Percentiles rank a stretch among this genome's conserved stretches.
These are phyloP conservation scores for Zoysia japonica DNA, from an alignment of 176 grass and related monocot species.

Conservation along the genomic window DNA sequence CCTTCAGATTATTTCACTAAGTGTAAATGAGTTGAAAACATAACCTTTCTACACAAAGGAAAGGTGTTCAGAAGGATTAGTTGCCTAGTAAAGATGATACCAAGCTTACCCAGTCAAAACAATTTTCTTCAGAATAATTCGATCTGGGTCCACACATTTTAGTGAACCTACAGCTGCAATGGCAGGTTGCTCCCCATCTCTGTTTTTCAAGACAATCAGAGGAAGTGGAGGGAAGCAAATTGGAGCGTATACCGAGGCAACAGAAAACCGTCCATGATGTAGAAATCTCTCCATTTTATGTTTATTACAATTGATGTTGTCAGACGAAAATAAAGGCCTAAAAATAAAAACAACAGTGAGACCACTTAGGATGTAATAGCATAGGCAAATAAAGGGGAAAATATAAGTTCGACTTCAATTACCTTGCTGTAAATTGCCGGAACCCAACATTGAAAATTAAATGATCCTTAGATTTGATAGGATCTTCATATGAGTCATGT, in stretches of 20 bases:
- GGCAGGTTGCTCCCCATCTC: conserved; percentile 60
- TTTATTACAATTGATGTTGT: conserved; percentile 92
- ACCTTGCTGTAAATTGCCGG: conserved; percentile 89
- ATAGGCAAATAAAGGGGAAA: conserved; percentile 21
- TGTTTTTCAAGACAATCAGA: conserved; percentile 75
- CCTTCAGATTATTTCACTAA: no score
- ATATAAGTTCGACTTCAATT: conserved; percentile 21
- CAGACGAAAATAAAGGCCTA: conserved; percentile 92
- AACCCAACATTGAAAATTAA: conserved; percentile 93
- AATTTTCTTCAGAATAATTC: conserved; percentile 91
- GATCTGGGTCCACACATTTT: conserved; percentile 80
- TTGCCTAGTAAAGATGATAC: conserved; percentile 15
- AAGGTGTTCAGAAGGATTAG: neutral
- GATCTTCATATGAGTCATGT: conserved; percentile 80
- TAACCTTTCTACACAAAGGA: no score
- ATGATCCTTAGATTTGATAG: conserved; percentile 87
- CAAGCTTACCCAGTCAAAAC: conserved; percentile 85
- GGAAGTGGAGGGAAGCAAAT: conserved; percentile 75
- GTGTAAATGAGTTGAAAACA: no score
- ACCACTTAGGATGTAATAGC: conserved; percentile 16
- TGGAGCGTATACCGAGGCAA: conserved; percentile 88
- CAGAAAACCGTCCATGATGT: conserved; percentile 82
- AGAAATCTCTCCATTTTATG: conserved; percentile 99
- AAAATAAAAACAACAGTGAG: conserved; percentile 25
- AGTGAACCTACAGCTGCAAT: conserved; percentile 79